phyloP scores from a whole-genome alignment of 805 yeast genomes.

The Candida oleophila region DNA sequence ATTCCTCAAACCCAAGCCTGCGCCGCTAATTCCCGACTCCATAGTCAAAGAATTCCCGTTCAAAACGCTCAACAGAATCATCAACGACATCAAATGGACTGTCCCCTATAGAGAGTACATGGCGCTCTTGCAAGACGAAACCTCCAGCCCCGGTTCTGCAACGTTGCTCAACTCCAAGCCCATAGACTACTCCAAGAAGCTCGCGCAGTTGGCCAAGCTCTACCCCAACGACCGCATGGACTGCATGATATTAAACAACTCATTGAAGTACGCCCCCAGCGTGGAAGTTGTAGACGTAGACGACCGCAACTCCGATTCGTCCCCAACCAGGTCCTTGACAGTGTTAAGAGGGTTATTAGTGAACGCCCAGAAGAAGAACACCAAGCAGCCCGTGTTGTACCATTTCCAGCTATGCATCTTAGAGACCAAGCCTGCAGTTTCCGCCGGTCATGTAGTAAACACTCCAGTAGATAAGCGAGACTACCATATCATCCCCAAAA shows the following conservation, averaged over 20 bases:
- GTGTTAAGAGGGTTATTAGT: conserved; percentile 34
- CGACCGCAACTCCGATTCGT: conserved; percentile 10
- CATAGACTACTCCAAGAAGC: conserved; percentile 34
- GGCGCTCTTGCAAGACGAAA: not conserved
- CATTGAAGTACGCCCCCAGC: conserved; percentile 31
- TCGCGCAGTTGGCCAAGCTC: conserved; percentile 13
- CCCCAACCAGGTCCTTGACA: conserved; percentile 17
- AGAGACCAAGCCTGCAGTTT: conserved; percentile 20
- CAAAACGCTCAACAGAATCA: conserved; percentile 65
- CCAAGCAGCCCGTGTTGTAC: conserved; percentile 10
- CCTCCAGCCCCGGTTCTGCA: conserved; percentile 7
- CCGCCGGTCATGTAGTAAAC: conserved; percentile 8
- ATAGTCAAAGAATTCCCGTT: conserved; percentile 25
- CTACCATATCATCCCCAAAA: conserved; percentile 30
- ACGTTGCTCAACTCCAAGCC: conserved; percentile 30
- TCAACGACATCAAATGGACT: conserved; percentile 57
- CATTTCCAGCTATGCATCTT: conserved; percentile 34
- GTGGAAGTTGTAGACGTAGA: conserved; percentile 17
- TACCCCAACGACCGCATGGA: not conserved
- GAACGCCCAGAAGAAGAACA: conserved; percentile 4
- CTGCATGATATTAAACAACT: conserved; percentile 33
- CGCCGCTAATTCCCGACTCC: conserved; percentile 1
- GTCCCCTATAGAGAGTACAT: conserved; percentile 14
- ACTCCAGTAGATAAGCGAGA: conserved; percentile 30
- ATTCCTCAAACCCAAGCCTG: not conserved